Evolutionary conservation across 768 basidiomycete species (phyloP).

Genomic region (Kwoniella sp.): DNA sequence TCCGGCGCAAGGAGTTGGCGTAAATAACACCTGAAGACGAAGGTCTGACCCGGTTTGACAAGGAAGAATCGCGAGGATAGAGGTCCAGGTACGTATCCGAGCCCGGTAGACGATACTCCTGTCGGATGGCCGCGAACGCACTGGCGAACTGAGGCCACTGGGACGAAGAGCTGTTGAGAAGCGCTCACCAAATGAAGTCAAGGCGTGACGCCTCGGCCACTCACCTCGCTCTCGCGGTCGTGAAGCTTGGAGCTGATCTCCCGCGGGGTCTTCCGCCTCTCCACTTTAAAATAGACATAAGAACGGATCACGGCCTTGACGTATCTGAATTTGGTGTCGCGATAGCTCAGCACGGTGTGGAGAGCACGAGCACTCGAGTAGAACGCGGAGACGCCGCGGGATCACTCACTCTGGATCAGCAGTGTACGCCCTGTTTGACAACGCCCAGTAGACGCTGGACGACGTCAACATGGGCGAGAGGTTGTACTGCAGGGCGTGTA

Average conservation of each 20-base stretch:
- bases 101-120: conserved; percentile 28
- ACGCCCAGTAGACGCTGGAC: conserved; percentile 7
- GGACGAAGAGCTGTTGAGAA: neutral
- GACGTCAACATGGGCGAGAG: conserved; percentile 8
- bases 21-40: neutral
- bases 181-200: neutral
- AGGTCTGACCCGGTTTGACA: conserved; percentile 19
- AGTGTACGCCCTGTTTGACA: neutral
- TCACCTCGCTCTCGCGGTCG: conserved; percentile 39
- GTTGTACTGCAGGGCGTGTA: no score
- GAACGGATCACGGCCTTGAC: conserved; percentile 38
- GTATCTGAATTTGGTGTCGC: conserved; percentile 16
- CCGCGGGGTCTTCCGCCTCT: conserved; percentile 29
- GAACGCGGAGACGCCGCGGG: neutral
- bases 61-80: no score
- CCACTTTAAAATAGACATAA: conserved; percentile 42
- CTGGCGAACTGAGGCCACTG: conserved; percentile 32
- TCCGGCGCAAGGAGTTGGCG: conserved; percentile 4
- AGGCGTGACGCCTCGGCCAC: conserved; percentile 9
- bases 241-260: conserved; percentile 42
- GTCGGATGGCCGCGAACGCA: conserved; percentile 29
- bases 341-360: no score
- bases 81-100: no score
- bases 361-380: neutral
- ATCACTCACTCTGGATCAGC: conserved; percentile 13